A percentile compares a stretch with the other conserved stretches of the same genome.
phyloP scores from a whole-genome alignment of 345 rosid species.

The Citrus inodora region DNA sequence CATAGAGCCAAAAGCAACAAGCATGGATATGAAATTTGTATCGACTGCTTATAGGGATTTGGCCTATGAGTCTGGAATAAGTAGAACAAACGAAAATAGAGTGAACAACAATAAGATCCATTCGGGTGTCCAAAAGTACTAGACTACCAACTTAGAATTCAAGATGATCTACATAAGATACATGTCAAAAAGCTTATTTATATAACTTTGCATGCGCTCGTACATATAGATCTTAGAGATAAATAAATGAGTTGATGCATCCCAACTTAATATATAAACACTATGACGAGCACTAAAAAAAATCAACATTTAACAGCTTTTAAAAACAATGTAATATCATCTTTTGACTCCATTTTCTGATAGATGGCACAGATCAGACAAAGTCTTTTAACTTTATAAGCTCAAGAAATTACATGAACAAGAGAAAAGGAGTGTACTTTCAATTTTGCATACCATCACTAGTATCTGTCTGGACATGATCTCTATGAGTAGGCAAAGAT shows the following conservation, averaged over 20 bases:
- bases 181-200: neutral
- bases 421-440: neutral
- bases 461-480: conserved; percentile 31
- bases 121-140: conserved; percentile 2
- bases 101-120: neutral
- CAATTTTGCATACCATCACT: conserved; percentile 41
- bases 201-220: neutral
- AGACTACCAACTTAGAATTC: neutral
- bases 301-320: neutral
- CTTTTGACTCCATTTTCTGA: neutral
- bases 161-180: neutral
- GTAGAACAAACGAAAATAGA: neutral
- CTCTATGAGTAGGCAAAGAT: conserved; percentile 55
- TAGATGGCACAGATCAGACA: neutral
- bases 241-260: neutral
- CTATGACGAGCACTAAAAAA: neutral
- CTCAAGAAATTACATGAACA: neutral
- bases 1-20: neutral
- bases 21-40: neutral
- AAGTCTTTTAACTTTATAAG: neutral
- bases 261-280: neutral
- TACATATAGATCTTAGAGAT: neutral
- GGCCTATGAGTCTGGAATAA: neutral
- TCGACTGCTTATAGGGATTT: neutral
- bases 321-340: neutral